Evolutionary conservation across 306 rosid species (phyloP).

Genomic region (Canavalia gladiata): DNA sequence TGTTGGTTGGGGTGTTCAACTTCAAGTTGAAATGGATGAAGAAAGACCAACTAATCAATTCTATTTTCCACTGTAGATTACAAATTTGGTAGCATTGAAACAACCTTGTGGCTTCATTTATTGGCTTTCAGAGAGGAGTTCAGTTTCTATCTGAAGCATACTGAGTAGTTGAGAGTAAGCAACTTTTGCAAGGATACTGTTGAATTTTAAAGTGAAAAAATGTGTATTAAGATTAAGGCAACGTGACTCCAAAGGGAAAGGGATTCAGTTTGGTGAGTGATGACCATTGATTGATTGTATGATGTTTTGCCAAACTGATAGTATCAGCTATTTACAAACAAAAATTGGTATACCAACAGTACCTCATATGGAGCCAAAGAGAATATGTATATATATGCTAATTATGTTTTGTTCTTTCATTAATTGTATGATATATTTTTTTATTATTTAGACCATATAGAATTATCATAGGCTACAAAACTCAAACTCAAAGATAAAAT

Average conservation of each 20-base stretch:
- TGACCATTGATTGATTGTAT: slow-evolving; percentile 47
- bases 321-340: slow-evolving; percentile 40
- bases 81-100: slow-evolving; percentile 41
- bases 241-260: slow-evolving; percentile 69
- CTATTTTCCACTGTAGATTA: slow-evolving; percentile 32
- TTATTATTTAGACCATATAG: no score
- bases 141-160: slow-evolving; percentile 50
- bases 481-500: no score
- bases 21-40: slow-evolving; percentile 58
- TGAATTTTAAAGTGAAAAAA: slow-evolving; percentile 44
- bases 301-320: slow-evolving; percentile 51
- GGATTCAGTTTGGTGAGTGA: slow-evolving; percentile 67
- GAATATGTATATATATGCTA: not conserved
- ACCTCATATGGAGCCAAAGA: not conserved
- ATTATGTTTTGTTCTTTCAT: not conserved
- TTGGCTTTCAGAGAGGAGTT: slow-evolving; percentile 48
- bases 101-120: slow-evolving; percentile 39
- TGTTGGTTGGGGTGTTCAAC: slow-evolving; percentile 71
- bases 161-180: slow-evolving; percentile 49
- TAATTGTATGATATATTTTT: no score
- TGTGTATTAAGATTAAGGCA: slow-evolving; percentile 45
- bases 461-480: no score
- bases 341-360: slow-evolving; percentile 51
- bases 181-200: slow-evolving; percentile 40
- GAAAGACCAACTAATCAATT: slow-evolving; percentile 72